Evolutionary conservation across 176 grass and related monocot species (phyloP), one percentile per base, ranked within the genome.

Genomic region (Triticum timopheevii): DNA sequence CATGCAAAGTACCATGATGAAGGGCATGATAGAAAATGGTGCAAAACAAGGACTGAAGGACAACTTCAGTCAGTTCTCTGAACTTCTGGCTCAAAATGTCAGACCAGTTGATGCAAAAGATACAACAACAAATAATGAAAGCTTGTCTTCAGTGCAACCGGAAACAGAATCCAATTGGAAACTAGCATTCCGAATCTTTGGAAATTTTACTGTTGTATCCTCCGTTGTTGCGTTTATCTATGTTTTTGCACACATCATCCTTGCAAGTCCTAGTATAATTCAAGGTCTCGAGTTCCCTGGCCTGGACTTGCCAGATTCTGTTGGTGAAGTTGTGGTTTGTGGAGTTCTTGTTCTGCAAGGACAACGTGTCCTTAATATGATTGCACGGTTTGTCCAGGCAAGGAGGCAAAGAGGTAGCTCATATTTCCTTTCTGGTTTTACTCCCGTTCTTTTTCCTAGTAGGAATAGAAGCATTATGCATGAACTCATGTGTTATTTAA

Each of bases 1-100:
- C 79, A 34, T 95, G 45, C 93, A 94, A 87, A 96, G 96, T 81
- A 98, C 96, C 39, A 98, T 98, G 93, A 98, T 98, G 96, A 98
- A 94, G 88, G 45, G 84, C 80, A 91, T 98, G 88, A 87, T 98
- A 42, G 96, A 98, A 92, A 96, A 90, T 82, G 96, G 96, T 20
- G 85, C 93, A 66, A 94, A 40, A 78, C 96, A 98, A 88, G 93
- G 96, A 39, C 83, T 98, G 56, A 96, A 94, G 78, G 96, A 98
- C 9, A 93, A 86, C 73, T 98, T 82, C 16, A 65, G 10, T 42
- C 93, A 96, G 83, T 96, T 96, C 81, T 86, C 90, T 65, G 93
- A 94, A 73, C 73, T 96, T 22, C 61, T 98, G 59, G 65, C 88
- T 61, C 87, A 65, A 80, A 83, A 84, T 85, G 83, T 87, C 40